phyloP scores from a whole-genome alignment of 805 yeast genomes.

The Saccharomycopsis sp. region DNA sequence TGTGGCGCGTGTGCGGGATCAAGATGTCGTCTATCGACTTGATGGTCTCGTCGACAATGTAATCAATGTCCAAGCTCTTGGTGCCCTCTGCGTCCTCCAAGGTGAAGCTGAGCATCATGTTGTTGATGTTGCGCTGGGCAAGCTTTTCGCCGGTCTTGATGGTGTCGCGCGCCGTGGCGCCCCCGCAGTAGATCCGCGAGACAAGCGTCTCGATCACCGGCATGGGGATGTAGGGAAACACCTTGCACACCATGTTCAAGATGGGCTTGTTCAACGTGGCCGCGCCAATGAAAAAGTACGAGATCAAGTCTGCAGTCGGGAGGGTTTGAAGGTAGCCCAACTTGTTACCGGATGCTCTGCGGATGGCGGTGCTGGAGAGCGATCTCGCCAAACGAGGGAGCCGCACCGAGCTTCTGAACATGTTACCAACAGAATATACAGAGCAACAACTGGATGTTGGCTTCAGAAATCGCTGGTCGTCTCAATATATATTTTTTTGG shows the following conservation, averaged over 20 bases:
- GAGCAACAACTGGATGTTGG: too few relatives aligned
- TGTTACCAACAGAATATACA: too few relatives aligned
- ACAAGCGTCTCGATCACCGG: slow-evolving; percentile 61
- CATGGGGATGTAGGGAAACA: slow-evolving; percentile 71
- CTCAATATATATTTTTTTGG: too few relatives aligned
- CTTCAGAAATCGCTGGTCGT: too few relatives aligned
- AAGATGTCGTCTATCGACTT: slow-evolving; percentile 59
- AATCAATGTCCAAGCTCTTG: slow-evolving; percentile 45
- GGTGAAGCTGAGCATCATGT: slow-evolving; percentile 92
- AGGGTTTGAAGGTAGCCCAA: slow-evolving; percentile 42
- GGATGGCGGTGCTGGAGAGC: too few relatives aligned
- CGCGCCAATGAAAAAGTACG: slow-evolving; percentile 58
- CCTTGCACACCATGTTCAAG: slow-evolving; percentile 48
- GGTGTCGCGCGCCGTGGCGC: slow-evolving; percentile 67
- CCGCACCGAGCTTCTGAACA: too few relatives aligned
- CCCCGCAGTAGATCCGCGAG: slow-evolving; percentile 85
- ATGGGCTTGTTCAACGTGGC: slow-evolving; percentile 59
- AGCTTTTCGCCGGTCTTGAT: slow-evolving; percentile 59
- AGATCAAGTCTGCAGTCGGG: slow-evolving; percentile 46
- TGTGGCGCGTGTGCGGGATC: slow-evolving; percentile 59
- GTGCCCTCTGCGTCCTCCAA: slow-evolving; percentile 88
- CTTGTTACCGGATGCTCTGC: slow-evolving; percentile 1
- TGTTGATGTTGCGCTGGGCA: slow-evolving; percentile 67
- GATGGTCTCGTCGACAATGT: slow-evolving; percentile 55
- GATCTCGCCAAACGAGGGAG: too few relatives aligned